A percentile compares a stretch with the other conserved stretches of the same genome.
Conservation (phyloP, 805 yeast species). For the Vanderwaltozyma polyspora region DNA sequence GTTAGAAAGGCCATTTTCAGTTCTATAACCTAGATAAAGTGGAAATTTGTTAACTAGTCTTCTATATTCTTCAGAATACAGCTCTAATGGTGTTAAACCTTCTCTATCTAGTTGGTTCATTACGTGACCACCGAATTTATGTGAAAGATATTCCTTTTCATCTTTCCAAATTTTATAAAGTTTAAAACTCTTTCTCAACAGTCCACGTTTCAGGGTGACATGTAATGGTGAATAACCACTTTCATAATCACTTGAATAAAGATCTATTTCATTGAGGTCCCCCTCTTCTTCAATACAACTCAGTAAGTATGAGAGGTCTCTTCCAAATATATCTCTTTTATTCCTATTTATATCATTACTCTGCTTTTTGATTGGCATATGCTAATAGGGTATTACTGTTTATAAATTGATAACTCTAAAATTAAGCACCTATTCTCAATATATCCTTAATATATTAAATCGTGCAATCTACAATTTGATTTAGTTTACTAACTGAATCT, state of each 20-base stretch:
- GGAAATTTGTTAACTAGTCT: slow-evolving; percentile 6
- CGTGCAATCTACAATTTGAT: background rate
- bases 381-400: background rate
- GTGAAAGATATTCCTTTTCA: slow-evolving; percentile 12
- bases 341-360: slow-evolving; percentile 6
- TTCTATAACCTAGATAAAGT: background rate
- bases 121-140: slow-evolving; percentile 17
- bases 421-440: background rate
- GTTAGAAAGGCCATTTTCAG: background rate
- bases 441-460: background rate
- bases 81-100: slow-evolving; percentile 62
- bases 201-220: slow-evolving; percentile 34
- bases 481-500: background rate
- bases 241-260: slow-evolving; percentile 48
- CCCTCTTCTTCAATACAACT: slow-evolving; percentile 13
- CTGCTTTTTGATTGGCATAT: slow-evolving; percentile 5
- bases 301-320: slow-evolving; percentile 28
- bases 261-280: slow-evolving; percentile 22
- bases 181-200: slow-evolving; percentile 22
- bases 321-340: slow-evolving; percentile 57
- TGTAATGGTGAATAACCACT: slow-evolving; percentile 79
- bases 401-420: too few relatives aligned
- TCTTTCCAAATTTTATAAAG: slow-evolving; percentile 21
- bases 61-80: slow-evolving; percentile 27
- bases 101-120: slow-evolving; percentile 53